Evolutionary conservation across 345 rosid genomes (phyloP).

Genomic region (Angophora floribunda): DNA sequence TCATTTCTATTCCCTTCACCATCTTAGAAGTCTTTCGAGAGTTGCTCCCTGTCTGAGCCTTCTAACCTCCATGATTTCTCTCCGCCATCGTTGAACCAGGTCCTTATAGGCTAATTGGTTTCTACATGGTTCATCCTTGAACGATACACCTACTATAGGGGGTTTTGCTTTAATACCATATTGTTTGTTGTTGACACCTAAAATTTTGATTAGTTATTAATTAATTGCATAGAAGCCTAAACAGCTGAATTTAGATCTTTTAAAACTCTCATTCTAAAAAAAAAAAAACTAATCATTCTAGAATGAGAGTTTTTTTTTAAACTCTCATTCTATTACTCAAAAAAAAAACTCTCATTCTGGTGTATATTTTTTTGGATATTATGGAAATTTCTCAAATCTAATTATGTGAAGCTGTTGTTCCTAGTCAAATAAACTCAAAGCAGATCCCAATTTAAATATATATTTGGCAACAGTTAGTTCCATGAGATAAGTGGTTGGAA

Average conservation of each 20-base stretch:
- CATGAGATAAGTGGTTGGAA: background rate
- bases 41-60: fast-evolving
- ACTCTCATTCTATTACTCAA: too few relatives aligned
- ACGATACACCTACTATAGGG: background rate
- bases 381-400: background rate
- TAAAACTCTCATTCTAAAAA: background rate
- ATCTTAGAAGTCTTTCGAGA: too few relatives aligned
- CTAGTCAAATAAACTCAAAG: background rate
- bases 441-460: background rate
- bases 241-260: background rate
- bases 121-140: fast-evolving
- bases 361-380: too few relatives aligned
- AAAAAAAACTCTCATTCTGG: background rate
- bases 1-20: fast-evolving
- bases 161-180: background rate
- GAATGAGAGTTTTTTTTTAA: too few relatives aligned
- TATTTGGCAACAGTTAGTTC: background rate
- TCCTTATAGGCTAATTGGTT: too few relatives aligned
- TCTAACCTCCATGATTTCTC: fast-evolving
- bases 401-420: background rate
- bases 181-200: too few relatives aligned
- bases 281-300: too few relatives aligned
- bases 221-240: too few relatives aligned
- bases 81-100: too few relatives aligned
- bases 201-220: too few relatives aligned